Evolutionary conservation across 2,329 filamentous ascomycete genomes (phyloP).

Genomic region (Drechslerella coelobrocha): DNA sequence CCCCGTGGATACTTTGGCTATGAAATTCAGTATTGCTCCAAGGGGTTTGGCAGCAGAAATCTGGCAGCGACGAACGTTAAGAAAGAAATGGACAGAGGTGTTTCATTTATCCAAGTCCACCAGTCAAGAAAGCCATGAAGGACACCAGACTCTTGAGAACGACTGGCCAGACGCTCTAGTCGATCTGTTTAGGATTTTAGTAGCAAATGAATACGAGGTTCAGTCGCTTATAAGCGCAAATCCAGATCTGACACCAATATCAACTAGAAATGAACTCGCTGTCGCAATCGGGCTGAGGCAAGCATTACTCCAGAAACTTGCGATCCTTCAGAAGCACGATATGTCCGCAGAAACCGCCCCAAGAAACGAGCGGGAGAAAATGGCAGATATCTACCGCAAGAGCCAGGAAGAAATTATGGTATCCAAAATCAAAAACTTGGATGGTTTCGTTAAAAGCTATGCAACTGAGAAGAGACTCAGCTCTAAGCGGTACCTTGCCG

Average conservation of each 20-base stretch:
- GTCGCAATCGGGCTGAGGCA: constrained; percentile 29
- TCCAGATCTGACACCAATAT: constrained; percentile 18
- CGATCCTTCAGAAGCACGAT: constrained; percentile 17
- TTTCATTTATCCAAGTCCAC: constrained; percentile 27
- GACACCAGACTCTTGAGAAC: background rate
- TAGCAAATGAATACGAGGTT: constrained; percentile 33
- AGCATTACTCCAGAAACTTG: constrained; percentile 37
- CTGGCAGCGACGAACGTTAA: constrained; percentile 22
- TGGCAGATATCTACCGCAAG: constrained; percentile 30
- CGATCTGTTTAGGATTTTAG: constrained; percentile 39
- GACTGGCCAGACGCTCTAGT: constrained; percentile 39
- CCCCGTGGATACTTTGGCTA: constrained; percentile 58
- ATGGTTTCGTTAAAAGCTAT: constrained; percentile 26
- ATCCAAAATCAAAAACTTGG: constrained; percentile 29
- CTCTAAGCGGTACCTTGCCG: constrained; percentile 12
- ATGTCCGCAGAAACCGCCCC: constrained; percentile 3
- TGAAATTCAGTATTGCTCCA: constrained; percentile 50
- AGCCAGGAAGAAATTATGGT: constrained; percentile 40
- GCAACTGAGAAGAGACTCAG: constrained; percentile 4
- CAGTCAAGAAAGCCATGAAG: background rate
- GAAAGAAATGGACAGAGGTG: constrained; percentile 25
- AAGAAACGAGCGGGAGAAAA: constrained; percentile 5
- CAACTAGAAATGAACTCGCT: constrained; percentile 40
- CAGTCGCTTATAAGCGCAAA: constrained; percentile 10
- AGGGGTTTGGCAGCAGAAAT: constrained; percentile 28